These are phyloP conservation scores for Fusarium odoratissimum DNA, from an alignment of 2,329 filamentous ascomycete species.

Conservation along the genomic window DNA sequence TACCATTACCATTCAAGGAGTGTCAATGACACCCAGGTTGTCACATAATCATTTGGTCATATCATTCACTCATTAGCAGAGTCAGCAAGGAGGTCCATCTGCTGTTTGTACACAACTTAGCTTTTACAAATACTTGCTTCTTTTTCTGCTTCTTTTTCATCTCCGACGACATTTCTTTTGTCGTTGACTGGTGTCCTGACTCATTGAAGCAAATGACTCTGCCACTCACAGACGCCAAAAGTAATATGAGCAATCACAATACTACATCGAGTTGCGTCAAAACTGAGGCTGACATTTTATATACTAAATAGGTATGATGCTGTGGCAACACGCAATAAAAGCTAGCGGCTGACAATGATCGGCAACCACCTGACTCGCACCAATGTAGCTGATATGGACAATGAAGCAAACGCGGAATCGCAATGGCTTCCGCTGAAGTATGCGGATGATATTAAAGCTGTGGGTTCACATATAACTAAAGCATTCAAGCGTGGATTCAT, in stretches of 20 bases:
- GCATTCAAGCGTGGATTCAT: neutral
- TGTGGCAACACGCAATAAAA: neutral
- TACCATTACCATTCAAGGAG: neutral
- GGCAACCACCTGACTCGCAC: conserved; percentile 3
- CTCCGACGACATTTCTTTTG: neutral
- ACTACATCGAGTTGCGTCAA: neutral
- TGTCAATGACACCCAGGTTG: neutral
- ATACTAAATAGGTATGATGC: neutral
- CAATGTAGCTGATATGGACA: no score
- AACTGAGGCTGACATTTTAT: conserved; percentile 6
- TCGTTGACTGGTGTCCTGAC: neutral
- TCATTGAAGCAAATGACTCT: neutral
- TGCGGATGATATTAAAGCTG: neutral
- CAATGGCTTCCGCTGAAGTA: neutral
- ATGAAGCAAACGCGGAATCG: neutral
- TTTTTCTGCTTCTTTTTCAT: neutral
- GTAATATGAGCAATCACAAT: neutral
- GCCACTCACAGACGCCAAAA: neutral
- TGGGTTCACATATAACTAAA: neutral
- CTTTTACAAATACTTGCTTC: neutral
- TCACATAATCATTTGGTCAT: neutral
- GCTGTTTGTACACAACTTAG: neutral
- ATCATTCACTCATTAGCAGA: neutral
- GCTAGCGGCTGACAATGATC: neutral
- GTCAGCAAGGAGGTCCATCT: neutral